Base-by-base conservation (phyloP, 345 rosid species). In the Bretschneidera sinensis region DNA sequence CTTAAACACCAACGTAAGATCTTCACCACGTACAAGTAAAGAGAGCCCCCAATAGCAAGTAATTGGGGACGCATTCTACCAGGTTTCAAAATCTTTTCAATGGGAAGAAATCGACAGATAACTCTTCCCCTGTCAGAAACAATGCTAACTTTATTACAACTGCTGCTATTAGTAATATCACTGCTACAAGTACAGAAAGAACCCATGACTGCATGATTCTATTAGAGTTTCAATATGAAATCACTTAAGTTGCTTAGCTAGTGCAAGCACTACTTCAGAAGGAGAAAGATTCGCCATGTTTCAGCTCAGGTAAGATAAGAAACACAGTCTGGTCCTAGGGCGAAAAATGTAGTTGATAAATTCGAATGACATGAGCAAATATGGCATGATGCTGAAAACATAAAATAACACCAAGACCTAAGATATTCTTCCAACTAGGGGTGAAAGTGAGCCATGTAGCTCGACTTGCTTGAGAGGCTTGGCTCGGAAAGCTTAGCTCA, bases 31-130 rank as follows among this genome's bases (percentile, higher is more conserved):
- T 49, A 85, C 60, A 73, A 80, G 54, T 60, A 89, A 77, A 43
- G 91, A 88, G 59, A 90, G 76, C 64, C 83, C 83, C 99, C 92
- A 86, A 68, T 85, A 94, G 73, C 97, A 94, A 61, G 96, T 84
- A 35, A 90, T 56, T 0, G 99, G 91, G 7, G 85, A 85, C 86
- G 45, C 89, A 82, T 74, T 92, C 96, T 21, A 80, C 69, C 64
- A n/a, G 97, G 94, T 79, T 81, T 92, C 84, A 89, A 72, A 39
- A 89, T 78, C 74, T 81, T 85, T 76, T 67, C 79, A 20, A 78
- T 49, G 2, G 97, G 95, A 43, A 90, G 78, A 78, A 88, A 90
- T 43, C 75, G 79, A 55, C 76, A 85, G 21, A 57, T 52, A 21
- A 67, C 55, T 77, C 75, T 82, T 59, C 99, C 92, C 65, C 96